Conservation (phyloP, 495 filamentous ascomycete genomes). For the Neurospora sp. region DNA sequence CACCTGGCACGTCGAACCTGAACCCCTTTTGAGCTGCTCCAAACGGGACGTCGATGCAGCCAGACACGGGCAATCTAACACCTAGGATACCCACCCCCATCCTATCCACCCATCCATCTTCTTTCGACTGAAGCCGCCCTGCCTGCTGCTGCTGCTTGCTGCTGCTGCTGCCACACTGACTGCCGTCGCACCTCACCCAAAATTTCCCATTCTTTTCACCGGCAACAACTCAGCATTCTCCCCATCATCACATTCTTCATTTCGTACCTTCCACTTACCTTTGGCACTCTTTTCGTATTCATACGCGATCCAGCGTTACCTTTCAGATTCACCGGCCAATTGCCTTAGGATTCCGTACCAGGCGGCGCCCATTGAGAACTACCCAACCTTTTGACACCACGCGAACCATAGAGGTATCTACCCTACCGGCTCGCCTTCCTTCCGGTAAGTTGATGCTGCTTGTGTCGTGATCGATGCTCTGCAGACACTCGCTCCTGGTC, state of each 20-base stretch:
- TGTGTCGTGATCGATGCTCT: not conserved
- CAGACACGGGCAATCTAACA: conserved; percentile 13
- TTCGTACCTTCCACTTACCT: conserved; percentile 16
- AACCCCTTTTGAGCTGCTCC: conserved; percentile 24
- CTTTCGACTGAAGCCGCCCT: conserved; percentile 2
- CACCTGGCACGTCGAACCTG: conserved; percentile 5
- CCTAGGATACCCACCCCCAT: not conserved
- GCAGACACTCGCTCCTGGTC: not conserved
- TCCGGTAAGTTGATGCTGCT: conserved; percentile 14
- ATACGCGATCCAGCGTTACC: conserved; percentile 25
- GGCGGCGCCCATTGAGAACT: conserved; percentile 11
- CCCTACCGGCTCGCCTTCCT: conserved; percentile 8
- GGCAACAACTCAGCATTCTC: conserved; percentile 18
- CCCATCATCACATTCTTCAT: conserved; percentile 14
- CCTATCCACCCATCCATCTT: not conserved
- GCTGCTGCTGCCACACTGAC: not conserved
- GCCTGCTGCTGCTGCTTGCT: not conserved
- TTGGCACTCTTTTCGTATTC: conserved; percentile 25
- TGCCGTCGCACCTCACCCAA: conserved; percentile 19
- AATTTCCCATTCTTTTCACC: conserved; percentile 22
- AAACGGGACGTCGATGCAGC: conserved; percentile 3
- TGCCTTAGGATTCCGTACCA: conserved; percentile 9
- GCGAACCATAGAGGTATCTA: conserved; percentile 8
- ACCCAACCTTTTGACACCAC: conserved; percentile 2
- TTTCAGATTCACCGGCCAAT: conserved; percentile 12